Evolutionary conservation across 768 basidiomycete species (phyloP).

Genomic region (Suillus occidentalis): DNA sequence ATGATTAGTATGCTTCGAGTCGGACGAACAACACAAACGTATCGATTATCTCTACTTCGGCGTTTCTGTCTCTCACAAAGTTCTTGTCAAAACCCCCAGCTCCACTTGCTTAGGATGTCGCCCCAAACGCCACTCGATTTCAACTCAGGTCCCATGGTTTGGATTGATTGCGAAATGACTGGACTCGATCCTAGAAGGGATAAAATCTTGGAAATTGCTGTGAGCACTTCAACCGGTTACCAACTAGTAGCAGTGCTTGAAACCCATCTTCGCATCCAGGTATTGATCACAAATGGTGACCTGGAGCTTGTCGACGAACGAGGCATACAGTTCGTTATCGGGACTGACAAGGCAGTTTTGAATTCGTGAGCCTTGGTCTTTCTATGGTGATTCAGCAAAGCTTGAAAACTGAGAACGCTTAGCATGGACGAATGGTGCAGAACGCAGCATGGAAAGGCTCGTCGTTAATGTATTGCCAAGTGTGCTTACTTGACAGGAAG

Average conservation of each 20-base stretch:
- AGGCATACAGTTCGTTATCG: constrained; percentile 76
- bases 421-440: constrained; percentile 92
- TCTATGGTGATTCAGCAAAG: constrained; percentile 1
- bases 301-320: constrained; percentile 71
- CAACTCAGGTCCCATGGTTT: constrained; percentile 67
- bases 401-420: background rate
- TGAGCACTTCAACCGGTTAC: constrained; percentile 26
- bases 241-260: background rate
- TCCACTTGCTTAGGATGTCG: constrained; percentile 7
- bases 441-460: constrained; percentile 73
- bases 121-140: constrained; percentile 40
- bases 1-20: background rate
- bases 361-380: constrained; percentile 52
- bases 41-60: background rate
- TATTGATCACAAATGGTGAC: constrained; percentile 86
- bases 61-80: background rate
- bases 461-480: constrained; percentile 17
- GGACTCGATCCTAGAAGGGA: constrained; percentile 68
- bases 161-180: constrained; percentile 91
- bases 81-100: background rate
- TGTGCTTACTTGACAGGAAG: background rate
- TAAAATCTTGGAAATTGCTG: constrained; percentile 80
- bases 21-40: background rate
- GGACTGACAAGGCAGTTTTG: constrained; percentile 64
- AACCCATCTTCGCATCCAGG: constrained; percentile 39